phyloP scores from a whole-genome alignment of 345 rosid genomes.

The Pugionium dolabratum region DNA sequence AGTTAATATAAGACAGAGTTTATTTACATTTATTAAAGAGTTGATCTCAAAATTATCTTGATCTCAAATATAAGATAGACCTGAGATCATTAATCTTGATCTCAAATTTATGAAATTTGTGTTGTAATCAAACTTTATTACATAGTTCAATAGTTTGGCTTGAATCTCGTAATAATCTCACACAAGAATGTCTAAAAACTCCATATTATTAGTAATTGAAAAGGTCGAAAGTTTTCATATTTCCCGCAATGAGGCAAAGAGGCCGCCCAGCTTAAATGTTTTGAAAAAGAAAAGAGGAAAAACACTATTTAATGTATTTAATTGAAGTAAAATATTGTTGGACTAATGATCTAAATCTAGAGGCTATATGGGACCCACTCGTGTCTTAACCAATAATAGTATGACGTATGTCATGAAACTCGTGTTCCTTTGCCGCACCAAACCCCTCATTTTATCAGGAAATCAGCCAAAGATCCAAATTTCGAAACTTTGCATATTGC shows the following conservation, averaged over 20 bases:
- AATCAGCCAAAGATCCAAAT: constrained; percentile 27
- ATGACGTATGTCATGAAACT: constrained; percentile 26
- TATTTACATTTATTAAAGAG: too few species aligned
- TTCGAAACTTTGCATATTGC: constrained; percentile 30
- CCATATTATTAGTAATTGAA: neutral
- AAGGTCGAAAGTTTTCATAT: constrained; percentile 8
- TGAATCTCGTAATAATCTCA: neutral
- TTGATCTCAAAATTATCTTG: too few species aligned
- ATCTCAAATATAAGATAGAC: too few species aligned
- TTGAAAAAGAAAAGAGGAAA: constrained; percentile 18
- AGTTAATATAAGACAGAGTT: too few species aligned
- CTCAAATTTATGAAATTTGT: too few species aligned
- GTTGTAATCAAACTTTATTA: too few species aligned
- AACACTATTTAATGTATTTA: neutral
- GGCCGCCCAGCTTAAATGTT: constrained; percentile 35
- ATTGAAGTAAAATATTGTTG: constrained; percentile 21
- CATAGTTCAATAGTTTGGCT: neutral
- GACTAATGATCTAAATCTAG: constrained; percentile 20
- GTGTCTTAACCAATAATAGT: constrained; percentile 9
- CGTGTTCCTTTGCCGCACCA: constrained; percentile 34
- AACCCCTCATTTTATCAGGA: constrained; percentile 35
- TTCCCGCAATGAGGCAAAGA: constrained; percentile 34
- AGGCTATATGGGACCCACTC: constrained; percentile 34
- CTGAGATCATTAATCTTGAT: too few species aligned
- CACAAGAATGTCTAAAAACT: neutral